A percentile compares a stretch with the other conserved stretches of the same genome.
Conservation (phyloP, 352 stramenopile species). For the Phytopythium delawarense region DNA sequence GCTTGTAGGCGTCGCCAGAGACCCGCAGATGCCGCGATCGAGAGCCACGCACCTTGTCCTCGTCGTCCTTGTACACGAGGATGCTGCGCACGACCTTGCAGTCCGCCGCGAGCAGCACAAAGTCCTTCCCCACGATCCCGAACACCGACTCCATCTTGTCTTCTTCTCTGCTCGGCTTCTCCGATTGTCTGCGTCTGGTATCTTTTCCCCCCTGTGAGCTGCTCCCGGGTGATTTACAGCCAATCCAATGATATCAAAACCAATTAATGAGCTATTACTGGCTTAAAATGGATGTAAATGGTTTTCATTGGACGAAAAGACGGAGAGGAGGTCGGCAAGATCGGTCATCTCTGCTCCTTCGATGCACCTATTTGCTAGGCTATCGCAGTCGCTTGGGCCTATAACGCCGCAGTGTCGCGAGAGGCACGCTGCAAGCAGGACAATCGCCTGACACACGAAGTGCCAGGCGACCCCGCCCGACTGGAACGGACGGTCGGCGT, state of each 20-base stretch:
- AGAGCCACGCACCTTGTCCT: slow-evolving; percentile 84
- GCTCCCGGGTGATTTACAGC: background rate
- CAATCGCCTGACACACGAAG: too few relatives aligned
- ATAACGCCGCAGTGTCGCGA: too few relatives aligned
- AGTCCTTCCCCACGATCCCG: slow-evolving; percentile 89
- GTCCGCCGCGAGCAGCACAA: slow-evolving; percentile 89
- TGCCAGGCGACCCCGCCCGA: too few relatives aligned
- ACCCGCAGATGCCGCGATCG: slow-evolving; percentile 1
- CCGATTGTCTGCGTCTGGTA: background rate
- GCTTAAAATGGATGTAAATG: background rate
- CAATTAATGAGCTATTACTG: background rate
- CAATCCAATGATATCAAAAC: background rate
- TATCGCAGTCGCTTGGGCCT: too few relatives aligned
- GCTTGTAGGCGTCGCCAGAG: background rate
- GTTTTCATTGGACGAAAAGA: slow-evolving; percentile 4
- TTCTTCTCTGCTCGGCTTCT: background rate
- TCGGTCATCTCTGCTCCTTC: too few relatives aligned
- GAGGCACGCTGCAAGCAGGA: too few relatives aligned
- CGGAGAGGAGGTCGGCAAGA: background rate
- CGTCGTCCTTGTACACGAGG: slow-evolving; percentile 91
- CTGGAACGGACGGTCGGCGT: too few relatives aligned
- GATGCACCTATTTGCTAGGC: too few relatives aligned
- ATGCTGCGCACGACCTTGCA: slow-evolving; percentile 89
- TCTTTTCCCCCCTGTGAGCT: slow-evolving; percentile 4
- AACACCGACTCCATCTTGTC: slow-evolving; percentile 82